Evolutionary conservation across 1,284 basidiomycete genomes (phyloP).

Genomic region (Ganoderma lingzhi): DNA sequence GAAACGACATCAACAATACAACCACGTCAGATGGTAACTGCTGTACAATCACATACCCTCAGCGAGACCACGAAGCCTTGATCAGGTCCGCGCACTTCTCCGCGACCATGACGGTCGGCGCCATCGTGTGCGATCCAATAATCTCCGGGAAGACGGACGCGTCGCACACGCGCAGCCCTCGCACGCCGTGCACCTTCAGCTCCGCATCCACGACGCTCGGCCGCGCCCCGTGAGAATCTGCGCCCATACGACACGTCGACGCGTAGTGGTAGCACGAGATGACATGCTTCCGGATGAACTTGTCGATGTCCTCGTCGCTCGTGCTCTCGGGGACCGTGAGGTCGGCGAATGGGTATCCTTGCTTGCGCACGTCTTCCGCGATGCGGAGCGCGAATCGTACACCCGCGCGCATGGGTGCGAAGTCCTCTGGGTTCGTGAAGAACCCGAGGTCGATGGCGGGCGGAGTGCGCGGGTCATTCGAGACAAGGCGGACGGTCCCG

Average conservation of each 20-base stretch:
- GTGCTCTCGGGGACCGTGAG: constrained; percentile 39
- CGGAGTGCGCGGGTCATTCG: constrained; percentile 41
- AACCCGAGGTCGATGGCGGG: constrained; percentile 43
- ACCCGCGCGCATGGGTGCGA: constrained; percentile 33
- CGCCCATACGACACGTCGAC: constrained; percentile 50
- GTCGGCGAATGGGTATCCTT: constrained; percentile 43
- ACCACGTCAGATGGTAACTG: neutral
- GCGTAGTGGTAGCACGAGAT: constrained; percentile 46
- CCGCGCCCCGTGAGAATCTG: constrained; percentile 34
- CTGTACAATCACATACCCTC: neutral
- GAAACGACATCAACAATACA: neutral
- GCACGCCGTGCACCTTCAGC: constrained; percentile 56
- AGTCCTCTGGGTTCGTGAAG: constrained; percentile 39
- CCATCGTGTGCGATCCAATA: constrained; percentile 47
- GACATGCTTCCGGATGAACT: constrained; percentile 15
- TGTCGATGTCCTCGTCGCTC: constrained; percentile 38
- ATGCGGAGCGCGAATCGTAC: constrained; percentile 40
- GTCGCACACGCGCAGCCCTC: constrained; percentile 50
- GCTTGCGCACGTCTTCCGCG: constrained; percentile 39
- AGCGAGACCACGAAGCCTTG: neutral
- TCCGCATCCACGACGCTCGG: constrained; percentile 57
- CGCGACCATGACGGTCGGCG: constrained; percentile 46
- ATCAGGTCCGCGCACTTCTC: constrained; percentile 43
- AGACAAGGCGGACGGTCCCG: constrained; percentile 44
- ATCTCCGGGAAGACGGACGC: constrained; percentile 50